phyloP scores from a whole-genome alignment of 129 eudicot genomes.

The Artemisia annua region DNA sequence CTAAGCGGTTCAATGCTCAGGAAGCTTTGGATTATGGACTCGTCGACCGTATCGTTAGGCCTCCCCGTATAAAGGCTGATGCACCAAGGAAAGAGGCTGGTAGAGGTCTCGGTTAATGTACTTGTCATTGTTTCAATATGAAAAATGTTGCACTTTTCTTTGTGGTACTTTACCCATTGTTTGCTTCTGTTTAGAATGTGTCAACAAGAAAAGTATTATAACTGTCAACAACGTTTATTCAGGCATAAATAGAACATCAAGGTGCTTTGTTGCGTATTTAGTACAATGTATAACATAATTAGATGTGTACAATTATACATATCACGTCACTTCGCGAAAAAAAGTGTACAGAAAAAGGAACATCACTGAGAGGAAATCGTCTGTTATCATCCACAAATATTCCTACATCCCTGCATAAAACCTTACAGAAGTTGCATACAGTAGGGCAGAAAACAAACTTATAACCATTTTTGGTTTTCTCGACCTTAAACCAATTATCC shows the following conservation, averaged over 20 bases:
- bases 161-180: neutral
- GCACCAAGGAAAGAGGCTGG: conserved; percentile 47
- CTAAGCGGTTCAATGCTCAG: conserved; percentile 56
- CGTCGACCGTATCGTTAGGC: conserved; percentile 67
- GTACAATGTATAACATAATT: conserved; percentile 1
- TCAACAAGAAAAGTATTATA: conserved; percentile 7
- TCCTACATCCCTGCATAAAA: no score
- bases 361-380: conserved; percentile 39
- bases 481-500: conserved; percentile 45
- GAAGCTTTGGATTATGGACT: conserved; percentile 80
- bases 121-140: neutral
- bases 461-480: conserved; percentile 34
- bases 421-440: no score
- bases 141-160: neutral
- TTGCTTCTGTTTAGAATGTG: neutral
- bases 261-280: conserved; percentile 2
- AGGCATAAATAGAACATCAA: conserved; percentile 9
- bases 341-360: conserved; percentile 36
- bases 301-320: neutral
- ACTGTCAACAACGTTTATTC: conserved; percentile 10
- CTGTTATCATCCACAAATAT: no score
- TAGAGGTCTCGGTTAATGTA: conserved; percentile 40
- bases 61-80: conserved; percentile 53
- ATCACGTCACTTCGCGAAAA: neutral
- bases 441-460: conserved; percentile 48